Base-by-base conservation (phyloP, 2,329 filamentous ascomycete species). In the Teratosphaeriaceae sp. region DNA sequence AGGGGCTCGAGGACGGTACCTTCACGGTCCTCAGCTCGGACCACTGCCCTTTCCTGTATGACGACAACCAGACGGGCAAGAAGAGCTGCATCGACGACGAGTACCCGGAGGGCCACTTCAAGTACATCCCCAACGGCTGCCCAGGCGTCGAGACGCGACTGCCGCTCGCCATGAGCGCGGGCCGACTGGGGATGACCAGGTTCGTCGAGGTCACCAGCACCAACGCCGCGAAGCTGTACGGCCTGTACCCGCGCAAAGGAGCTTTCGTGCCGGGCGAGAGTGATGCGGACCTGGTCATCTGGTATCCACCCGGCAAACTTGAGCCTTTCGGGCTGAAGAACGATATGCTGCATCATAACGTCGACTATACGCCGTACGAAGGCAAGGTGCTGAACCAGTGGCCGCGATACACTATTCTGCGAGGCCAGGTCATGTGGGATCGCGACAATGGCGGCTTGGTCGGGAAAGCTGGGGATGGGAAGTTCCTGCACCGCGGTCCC, bases 281-380 rank as follows among this genome's bases (percentile, higher is more conserved):
- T 24, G 76, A 80, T 57, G 76, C 76, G 1, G 76, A 80, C 57
- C 56, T 80, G 26, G 72, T 73, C 9, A 69, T 79, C 16, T 80
- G 76, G 75, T 75, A 78, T 56, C 74, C 74, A 1, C 61, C 69
- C 9, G 65, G 61, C 2, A 60, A 55, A 41, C 50, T 70, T 51
- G 56, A 70, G 15, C 58, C 64, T 11, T 69, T 76, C 48, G 59
- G 53, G 18, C 46, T 77, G 43, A 73, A 61, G 30, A 79, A 80
- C 51, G 63, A 65, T 6, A 71, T 74, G 64, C 57, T 80, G 42
- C 76, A 80, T 59, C 76, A 80, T 54, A 67, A 74, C 47, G 70
- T 76, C 3, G 76, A 81, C 54, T 78, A 80, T 53, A 79, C 76
- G 9, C 76, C 77, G 0, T 80, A 74, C 50, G 75, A 80, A 53